A percentile compares a stretch with the other conserved stretches of the same genome.
phyloP scores from a whole-genome alignment of 108 stramenopile genomes.

The Fragilaria crotonensis region DNA sequence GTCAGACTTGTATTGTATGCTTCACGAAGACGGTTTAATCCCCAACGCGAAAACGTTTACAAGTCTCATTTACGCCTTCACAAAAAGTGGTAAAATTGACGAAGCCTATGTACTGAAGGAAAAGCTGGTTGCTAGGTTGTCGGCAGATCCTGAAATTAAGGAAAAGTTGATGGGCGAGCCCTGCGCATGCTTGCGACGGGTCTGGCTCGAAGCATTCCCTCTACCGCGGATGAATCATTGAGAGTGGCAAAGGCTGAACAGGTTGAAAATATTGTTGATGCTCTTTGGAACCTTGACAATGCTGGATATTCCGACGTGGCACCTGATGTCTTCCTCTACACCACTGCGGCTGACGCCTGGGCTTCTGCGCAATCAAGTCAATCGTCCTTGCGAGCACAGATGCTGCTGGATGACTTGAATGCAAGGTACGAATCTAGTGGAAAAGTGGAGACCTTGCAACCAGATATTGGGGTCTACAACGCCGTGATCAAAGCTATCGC shows the following conservation, averaged over 20 bases:
- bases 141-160: background rate
- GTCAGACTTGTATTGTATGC: background rate
- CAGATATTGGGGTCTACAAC: background rate
- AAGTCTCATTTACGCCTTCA: conserved; percentile 1
- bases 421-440: background rate
- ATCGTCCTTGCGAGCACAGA: background rate
- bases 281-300: background rate
- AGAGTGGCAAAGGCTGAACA: background rate
- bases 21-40: background rate
- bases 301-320: conserved; percentile 3
- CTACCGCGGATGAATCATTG: background rate
- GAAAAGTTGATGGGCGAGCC: background rate
- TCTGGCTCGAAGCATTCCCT: background rate
- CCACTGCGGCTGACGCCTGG: background rate
- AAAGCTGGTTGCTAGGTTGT: background rate
- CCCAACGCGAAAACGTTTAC: background rate
- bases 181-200: background rate
- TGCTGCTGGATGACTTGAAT: background rate
- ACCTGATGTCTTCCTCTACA: conserved; percentile 4
- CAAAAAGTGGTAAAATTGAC: background rate
- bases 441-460: background rate
- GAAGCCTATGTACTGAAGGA: background rate
- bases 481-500: conserved; percentile 1
- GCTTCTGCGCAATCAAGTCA: background rate
- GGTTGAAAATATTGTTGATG: background rate